phyloP scores from a whole-genome alignment of 768 basidiomycete species.

The Russula sp. region DNA sequence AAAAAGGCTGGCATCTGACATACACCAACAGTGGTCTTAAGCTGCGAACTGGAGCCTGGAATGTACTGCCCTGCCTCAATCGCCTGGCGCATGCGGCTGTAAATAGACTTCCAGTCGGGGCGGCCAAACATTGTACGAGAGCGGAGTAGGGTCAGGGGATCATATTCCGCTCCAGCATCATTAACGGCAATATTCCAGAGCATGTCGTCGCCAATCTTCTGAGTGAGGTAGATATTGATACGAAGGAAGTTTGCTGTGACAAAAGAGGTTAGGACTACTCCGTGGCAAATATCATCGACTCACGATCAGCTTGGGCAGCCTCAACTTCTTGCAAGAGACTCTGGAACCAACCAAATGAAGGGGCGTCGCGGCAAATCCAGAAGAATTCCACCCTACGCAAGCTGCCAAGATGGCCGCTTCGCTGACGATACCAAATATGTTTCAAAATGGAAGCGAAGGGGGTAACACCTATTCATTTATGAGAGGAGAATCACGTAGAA shows the following conservation, averaged over 20 bases:
- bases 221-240: constrained; percentile 88
- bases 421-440: constrained; percentile 94
- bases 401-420: constrained; percentile 68
- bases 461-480: constrained; percentile 62
- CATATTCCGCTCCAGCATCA: constrained; percentile 79
- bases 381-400: constrained; percentile 91
- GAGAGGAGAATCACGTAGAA: constrained; percentile 14
- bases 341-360: constrained; percentile 99
- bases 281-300: constrained; percentile 38
- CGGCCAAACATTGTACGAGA: constrained; percentile 90
- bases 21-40: constrained; percentile 83
- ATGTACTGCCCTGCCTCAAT: constrained; percentile 83
- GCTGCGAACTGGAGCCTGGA: constrained; percentile 69
- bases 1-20: constrained; percentile 35
- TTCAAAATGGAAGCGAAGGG: constrained; percentile 94
- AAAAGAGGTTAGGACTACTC: constrained; percentile 3
- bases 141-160: constrained; percentile 84
- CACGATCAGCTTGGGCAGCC: constrained; percentile 83
- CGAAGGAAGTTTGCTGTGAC: constrained; percentile 80
- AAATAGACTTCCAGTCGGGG: constrained; percentile 86
- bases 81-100: constrained; percentile 65
- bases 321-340: constrained; percentile 84
- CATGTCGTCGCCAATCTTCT: constrained; percentile 83
- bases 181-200: constrained; percentile 91
- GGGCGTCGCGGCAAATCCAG: constrained; percentile 91